Conservation (phyloP, 371 early-diverging fungal species). For the Syncephalastrum sp. region DNA sequence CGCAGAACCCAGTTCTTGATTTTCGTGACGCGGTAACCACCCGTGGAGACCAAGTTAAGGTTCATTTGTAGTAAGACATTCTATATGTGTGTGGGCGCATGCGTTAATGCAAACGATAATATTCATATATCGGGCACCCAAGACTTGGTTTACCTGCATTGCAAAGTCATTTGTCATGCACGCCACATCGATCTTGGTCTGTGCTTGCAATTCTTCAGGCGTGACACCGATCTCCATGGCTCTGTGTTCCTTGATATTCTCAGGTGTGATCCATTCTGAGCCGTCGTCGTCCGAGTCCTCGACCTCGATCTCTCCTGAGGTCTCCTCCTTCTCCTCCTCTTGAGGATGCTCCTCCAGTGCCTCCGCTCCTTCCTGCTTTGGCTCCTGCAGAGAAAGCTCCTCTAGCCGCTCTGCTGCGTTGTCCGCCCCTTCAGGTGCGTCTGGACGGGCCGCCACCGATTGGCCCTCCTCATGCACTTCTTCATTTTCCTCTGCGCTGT, state of each 20-base stretch:
- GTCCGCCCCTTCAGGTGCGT: conserved; percentile 6
- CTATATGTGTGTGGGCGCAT: conserved; percentile 20
- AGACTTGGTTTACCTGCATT: conserved; percentile 70
- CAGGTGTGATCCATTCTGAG: conserved; percentile 88
- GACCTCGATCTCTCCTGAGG: conserved; percentile 1
- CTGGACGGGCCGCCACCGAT: too few species aligned
- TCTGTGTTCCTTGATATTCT: conserved; percentile 73
- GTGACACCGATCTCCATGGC: conserved; percentile 52
- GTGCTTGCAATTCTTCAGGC: conserved; percentile 43
- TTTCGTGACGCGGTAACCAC: conserved; percentile 77
- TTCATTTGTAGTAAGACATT: conserved; percentile 94
- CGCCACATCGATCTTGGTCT: conserved; percentile 66
- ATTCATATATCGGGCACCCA: neutral
- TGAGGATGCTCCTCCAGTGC: neutral
- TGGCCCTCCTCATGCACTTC: conserved; percentile 4
- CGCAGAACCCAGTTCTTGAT: conserved; percentile 90
- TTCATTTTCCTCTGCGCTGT: conserved; percentile 21
- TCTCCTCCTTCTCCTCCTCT: neutral
- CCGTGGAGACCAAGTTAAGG: conserved; percentile 79
- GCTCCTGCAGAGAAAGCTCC: conserved; percentile 8
- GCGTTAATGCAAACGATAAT: neutral
- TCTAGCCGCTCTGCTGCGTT: conserved; percentile 17
- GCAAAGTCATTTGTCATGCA: conserved; percentile 96
- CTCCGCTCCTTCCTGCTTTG: conserved; percentile 9
- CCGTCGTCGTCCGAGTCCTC: conserved; percentile 4